Conservation (phyloP, 208 protist genomes). For the Trypanosoma cruzi region DNA sequence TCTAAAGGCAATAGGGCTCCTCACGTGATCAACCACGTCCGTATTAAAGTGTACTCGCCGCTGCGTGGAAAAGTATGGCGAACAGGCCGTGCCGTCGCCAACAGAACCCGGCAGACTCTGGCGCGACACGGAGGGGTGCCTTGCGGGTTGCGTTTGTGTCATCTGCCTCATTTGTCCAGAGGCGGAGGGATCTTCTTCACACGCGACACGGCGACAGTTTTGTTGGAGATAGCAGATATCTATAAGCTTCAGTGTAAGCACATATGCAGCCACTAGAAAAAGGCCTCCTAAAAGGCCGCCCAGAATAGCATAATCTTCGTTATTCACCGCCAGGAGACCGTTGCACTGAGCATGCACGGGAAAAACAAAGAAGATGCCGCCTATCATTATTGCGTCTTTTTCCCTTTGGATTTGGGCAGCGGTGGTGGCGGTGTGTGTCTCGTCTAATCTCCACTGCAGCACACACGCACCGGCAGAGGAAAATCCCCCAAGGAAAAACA, state of each 20-base stretch:
- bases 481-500: neutral
- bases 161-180: neutral
- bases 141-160: neutral
- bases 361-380: neutral
- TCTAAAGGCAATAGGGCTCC: neutral
- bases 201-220: neutral
- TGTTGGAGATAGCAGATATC: constrained; percentile 10
- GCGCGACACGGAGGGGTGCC: neutral
- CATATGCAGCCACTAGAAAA: constrained; percentile 24
- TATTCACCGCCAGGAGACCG: constrained; percentile 1
- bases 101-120: neutral
- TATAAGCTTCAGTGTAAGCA: constrained; percentile 14
- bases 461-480: neutral
- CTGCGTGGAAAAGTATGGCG: neutral
- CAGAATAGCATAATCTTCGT: constrained; percentile 44
- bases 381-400: neutral
- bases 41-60: constrained; percentile 8
- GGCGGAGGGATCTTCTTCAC: neutral
- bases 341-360: neutral
- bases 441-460: neutral
- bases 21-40: neutral
- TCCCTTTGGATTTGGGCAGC: neutral
- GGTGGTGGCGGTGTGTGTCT: neutral
- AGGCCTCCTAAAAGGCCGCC: constrained; percentile 33
- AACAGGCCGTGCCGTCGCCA: neutral